phyloP scores from a whole-genome alignment of 148 eudicot genomes.

The Vaccinium myrtillus region DNA sequence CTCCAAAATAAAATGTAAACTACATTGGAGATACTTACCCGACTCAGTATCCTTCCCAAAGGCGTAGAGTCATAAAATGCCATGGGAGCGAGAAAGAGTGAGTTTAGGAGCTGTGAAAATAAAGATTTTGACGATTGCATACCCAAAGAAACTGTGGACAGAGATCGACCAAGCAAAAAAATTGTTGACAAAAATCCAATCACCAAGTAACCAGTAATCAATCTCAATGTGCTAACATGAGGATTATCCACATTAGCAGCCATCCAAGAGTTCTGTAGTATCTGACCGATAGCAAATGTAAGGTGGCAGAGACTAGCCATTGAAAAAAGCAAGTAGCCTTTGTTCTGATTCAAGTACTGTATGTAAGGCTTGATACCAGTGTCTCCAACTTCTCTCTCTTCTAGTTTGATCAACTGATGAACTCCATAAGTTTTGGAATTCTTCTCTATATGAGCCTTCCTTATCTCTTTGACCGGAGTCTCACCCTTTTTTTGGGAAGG shows the following conservation, averaged over 20 bases:
- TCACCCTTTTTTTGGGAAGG: constrained; percentile 27
- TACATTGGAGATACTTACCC: constrained; percentile 41
- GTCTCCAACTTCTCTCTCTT: constrained; percentile 82
- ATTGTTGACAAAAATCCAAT: constrained; percentile 49
- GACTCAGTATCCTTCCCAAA: constrained; percentile 82
- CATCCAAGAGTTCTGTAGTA: constrained; percentile 85
- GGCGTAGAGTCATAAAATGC: constrained; percentile 92
- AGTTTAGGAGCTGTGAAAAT: constrained; percentile 60
- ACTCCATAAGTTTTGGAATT: constrained; percentile 29
- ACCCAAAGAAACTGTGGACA: constrained; percentile 55
- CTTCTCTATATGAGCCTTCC: constrained; percentile 26
- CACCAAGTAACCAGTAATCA: constrained; percentile 69
- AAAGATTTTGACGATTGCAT: constrained; percentile 70
- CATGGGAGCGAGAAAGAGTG: constrained; percentile 89
- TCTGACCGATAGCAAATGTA: constrained; percentile 49
- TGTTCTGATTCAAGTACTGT: constrained; percentile 66
- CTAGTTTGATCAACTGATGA: constrained; percentile 78
- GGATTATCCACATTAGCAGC: constrained; percentile 83
- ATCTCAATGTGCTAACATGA: constrained; percentile 44
- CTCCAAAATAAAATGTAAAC: neutral
- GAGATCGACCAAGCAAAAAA: constrained; percentile 55
- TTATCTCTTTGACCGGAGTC: constrained; percentile 45
- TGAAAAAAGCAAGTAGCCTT: constrained; percentile 52
- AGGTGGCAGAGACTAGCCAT: constrained; percentile 49
- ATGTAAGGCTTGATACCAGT: constrained; percentile 71